A percentile compares a stretch with the other conserved stretches of the same genome.
Conservation (phyloP, 805 yeast genomes). For the Alloascoidea africana region DNA sequence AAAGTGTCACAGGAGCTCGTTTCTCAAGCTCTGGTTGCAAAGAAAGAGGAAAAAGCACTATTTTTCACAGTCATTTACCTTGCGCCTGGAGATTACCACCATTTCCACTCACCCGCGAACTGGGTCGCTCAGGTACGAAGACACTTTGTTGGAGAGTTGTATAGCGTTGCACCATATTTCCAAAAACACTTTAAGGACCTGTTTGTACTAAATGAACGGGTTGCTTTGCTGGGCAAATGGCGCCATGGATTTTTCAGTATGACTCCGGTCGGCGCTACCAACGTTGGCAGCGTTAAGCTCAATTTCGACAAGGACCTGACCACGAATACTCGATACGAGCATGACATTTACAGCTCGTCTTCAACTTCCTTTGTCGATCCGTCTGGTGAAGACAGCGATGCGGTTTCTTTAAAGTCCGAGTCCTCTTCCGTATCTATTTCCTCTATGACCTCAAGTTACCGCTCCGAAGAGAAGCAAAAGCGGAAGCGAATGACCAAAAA, state of each 20-base stretch:
- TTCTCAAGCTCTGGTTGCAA: background rate
- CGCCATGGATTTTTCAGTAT: constrained; percentile 74
- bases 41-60: constrained; percentile 29
- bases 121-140: constrained; percentile 77
- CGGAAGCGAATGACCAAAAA: constrained; percentile 30
- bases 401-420: background rate
- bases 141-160: constrained; percentile 73
- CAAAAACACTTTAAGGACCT: constrained; percentile 63
- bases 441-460: constrained; percentile 27
- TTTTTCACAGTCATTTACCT: constrained; percentile 66
- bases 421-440: constrained; percentile 27
- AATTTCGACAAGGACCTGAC: constrained; percentile 66
- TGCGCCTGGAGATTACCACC: constrained; percentile 82
- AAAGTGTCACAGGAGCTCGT: background rate
- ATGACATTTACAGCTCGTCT: constrained; percentile 2
- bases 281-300: constrained; percentile 70
- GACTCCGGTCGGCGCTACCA: constrained; percentile 88
- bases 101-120: constrained; percentile 69
- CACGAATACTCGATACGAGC: constrained; percentile 43
- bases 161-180: constrained; percentile 76
- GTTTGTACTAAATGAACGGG: constrained; percentile 69
- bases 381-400: too few relatives aligned
- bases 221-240: constrained; percentile 75
- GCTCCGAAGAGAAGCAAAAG: too few relatives aligned
- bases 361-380: background rate